Evolutionary conservation across 2,329 filamentous ascomycete species (phyloP), one percentile per base, ranked within the genome.

Genomic region (Beauveria pseudobassiana): DNA sequence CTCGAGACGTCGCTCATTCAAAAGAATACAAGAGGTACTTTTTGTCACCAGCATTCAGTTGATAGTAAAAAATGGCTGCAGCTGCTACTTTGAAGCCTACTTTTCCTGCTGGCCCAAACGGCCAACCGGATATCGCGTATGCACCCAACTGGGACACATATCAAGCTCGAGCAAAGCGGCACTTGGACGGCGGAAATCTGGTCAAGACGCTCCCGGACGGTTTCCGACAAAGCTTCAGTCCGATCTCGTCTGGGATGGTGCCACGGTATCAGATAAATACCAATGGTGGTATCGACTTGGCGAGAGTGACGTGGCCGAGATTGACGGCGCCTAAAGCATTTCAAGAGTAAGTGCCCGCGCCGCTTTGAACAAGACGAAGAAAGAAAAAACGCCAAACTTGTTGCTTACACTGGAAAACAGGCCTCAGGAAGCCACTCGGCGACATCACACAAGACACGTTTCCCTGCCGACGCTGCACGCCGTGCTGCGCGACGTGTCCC

Each of bases 81-180:
- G 63, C 63, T 52, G 64, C 63, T 49, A 58, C 65, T 22, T 64
- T 65, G 52, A 45, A 55, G 3, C 59, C 63, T 3, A 53, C 59
- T 9, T 30, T 60, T 26, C 14, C 55, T 7, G 22, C 53, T 46
- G 72, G 72, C 2, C 76, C 75, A 1, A 72, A 73, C 1, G 77
- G 78, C 24, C 82, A 85, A 66, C 84, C 84, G 0, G 83, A 87
- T 65, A 87, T 87, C 61, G 72, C 72, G 1, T 87, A 87, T 68
- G 73, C 77, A 1, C 84, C 84, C 0, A 75, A 85, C 63, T 74
- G 75, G 49, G 74, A 78, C 38, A 85, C 81, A 65, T 87, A 82
- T 65, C 73, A 80, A 30, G 77, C 77, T 1, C 78, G 84, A 5
- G 74, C 74, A n/a, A 71, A 79, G 55, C 73, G 74, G 3, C 75